phyloP scores from a whole-genome alignment of 2,329 filamentous ascomycete genomes.

The Plectosphaerella plurivora region DNA sequence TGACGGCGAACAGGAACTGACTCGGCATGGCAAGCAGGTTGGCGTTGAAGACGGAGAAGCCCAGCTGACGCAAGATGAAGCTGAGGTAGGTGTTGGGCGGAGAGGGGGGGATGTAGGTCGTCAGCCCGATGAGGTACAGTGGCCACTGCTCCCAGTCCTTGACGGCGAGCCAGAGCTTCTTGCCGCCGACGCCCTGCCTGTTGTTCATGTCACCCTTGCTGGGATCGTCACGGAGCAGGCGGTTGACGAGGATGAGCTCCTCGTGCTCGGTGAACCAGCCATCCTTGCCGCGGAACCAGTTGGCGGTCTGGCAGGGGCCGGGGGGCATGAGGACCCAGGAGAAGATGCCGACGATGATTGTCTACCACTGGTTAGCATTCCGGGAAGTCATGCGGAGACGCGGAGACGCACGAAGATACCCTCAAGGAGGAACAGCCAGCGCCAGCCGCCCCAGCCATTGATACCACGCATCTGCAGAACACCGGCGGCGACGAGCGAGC shows the following conservation, averaged over 20 bases:
- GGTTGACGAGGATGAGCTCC: slow-evolving; percentile 59
- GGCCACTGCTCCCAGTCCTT: slow-evolving; percentile 60
- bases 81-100: slow-evolving; percentile 41
- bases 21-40: slow-evolving; percentile 41
- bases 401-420: slow-evolving; percentile 16
- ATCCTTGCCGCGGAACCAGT: slow-evolving; percentile 51
- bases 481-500: slow-evolving; percentile 41
- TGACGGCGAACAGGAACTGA: slow-evolving; percentile 38
- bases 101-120: slow-evolving; percentile 33
- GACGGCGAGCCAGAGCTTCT: slow-evolving; percentile 43
- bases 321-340: slow-evolving; percentile 41
- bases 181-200: slow-evolving; percentile 37
- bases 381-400: too few relatives aligned
- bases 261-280: slow-evolving; percentile 61
- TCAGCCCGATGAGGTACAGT: slow-evolving; percentile 49
- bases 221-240: slow-evolving; percentile 56
- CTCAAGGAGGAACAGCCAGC: slow-evolving; percentile 51
- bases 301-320: slow-evolving; percentile 43
- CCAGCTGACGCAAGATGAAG: slow-evolving; percentile 35
- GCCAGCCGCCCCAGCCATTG: slow-evolving; percentile 31
- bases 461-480: slow-evolving; percentile 29
- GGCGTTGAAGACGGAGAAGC: slow-evolving; percentile 39
- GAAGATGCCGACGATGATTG: slow-evolving; percentile 35
- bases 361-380: slow-evolving; percentile 12
- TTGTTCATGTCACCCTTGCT: slow-evolving; percentile 60